Percentiles rank a stretch among this genome's conserved stretches.
phyloP scores from a whole-genome alignment of 768 basidiomycete species.

The Psilocybe azurescens region DNA sequence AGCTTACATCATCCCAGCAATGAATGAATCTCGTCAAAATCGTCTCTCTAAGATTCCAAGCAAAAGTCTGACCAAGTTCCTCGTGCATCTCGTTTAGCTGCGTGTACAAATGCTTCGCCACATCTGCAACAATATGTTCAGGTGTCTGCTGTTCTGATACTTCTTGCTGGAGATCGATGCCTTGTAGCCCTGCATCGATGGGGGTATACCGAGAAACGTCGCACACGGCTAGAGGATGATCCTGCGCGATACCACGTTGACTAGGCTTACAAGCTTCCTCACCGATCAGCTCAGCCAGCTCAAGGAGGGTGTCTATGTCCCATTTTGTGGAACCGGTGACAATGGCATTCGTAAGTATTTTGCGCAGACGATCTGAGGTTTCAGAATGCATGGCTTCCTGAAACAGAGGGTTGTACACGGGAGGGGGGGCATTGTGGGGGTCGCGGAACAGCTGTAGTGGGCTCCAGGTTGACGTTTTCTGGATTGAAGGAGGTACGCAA shows the following conservation, averaged over 20 bases:
- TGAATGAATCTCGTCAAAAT: conserved; percentile 19
- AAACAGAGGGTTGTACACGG: conserved; percentile 15
- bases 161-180: not conserved
- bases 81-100: conserved; percentile 8
- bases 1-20: conserved; percentile 24
- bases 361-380: conserved; percentile 5
- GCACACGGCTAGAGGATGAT: not conserved
- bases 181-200: not conserved
- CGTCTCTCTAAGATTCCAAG: conserved; percentile 22
- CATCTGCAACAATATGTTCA: conserved; percentile 9
- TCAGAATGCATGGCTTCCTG: conserved; percentile 9
- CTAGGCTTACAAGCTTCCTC: conserved; percentile 10
- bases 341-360: conserved; percentile 12
- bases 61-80: conserved; percentile 20
- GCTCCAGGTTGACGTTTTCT: too few species aligned
- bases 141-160: not conserved
- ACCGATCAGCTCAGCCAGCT: conserved; percentile 16
- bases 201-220: conserved; percentile 6
- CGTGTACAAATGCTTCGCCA: conserved; percentile 9
- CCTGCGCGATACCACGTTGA: not conserved
- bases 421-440: not conserved
- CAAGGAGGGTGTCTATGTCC: conserved; percentile 21
- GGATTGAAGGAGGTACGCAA: conserved; percentile 7
- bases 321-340: conserved; percentile 12
- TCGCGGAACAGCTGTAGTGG: not conserved